These are phyloP conservation scores for Diaporthe australafricana DNA, from an alignment of 2,329 filamentous ascomycete species.

Conservation along the genomic window DNA sequence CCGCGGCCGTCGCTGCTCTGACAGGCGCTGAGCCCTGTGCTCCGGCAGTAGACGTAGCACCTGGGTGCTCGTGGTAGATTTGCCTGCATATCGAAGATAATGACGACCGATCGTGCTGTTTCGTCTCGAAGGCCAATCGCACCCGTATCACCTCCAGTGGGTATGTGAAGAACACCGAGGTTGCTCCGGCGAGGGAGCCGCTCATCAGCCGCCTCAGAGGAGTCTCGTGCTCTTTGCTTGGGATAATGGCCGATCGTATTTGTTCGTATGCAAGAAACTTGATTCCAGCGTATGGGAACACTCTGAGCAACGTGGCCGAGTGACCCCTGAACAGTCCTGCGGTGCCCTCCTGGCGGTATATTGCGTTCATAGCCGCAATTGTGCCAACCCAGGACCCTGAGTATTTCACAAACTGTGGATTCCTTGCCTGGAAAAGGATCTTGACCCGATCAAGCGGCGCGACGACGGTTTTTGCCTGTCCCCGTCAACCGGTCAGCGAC, in stretches of 20 bases:
- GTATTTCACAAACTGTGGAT: slow-evolving; percentile 94
- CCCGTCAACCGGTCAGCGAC: slow-evolving; percentile 36
- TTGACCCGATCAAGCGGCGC: slow-evolving; percentile 97
- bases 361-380: slow-evolving; percentile 83
- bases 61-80: slow-evolving; percentile 84
- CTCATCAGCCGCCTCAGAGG: slow-evolving; percentile 79
- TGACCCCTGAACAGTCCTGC: slow-evolving; percentile 91
- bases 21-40: slow-evolving; percentile 50
- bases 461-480: slow-evolving; percentile 95
- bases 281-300: slow-evolving; percentile 97
- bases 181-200: slow-evolving; percentile 83
- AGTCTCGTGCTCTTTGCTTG: slow-evolving; percentile 79
- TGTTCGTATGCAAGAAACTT: slow-evolving; percentile 99
- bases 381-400: slow-evolving; percentile 89
- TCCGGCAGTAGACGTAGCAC: slow-evolving; percentile 51
- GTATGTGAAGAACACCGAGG: slow-evolving; percentile 96
- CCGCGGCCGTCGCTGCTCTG: slow-evolving; percentile 55
- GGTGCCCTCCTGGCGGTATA: slow-evolving; percentile 79
- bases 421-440: slow-evolving; percentile 96
- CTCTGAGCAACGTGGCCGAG: slow-evolving; percentile 90
- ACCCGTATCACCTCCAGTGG: slow-evolving; percentile 94
- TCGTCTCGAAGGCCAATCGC: slow-evolving; percentile 94
- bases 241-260: slow-evolving; percentile 84
- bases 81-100: slow-evolving; percentile 82
- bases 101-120: slow-evolving; percentile 75